These are phyloP conservation scores for Debaryomyces tyrocola DNA, from an alignment of 805 yeast genomes.

Conservation along the genomic window DNA sequence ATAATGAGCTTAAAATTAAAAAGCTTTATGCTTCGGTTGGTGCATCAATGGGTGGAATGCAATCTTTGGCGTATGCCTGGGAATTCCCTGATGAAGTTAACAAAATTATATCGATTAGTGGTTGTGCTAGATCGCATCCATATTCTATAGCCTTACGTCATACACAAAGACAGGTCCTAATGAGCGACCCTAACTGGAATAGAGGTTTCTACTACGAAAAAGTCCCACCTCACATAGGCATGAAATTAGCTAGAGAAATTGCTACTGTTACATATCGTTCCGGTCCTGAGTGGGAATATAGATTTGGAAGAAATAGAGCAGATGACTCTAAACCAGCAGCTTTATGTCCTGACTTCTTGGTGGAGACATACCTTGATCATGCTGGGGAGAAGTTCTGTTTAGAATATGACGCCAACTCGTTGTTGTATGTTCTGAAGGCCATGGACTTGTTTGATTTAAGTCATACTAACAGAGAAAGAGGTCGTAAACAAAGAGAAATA, in stretches of 20 bases:
- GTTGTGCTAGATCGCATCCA: constrained; percentile 93
- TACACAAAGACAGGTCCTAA: constrained; percentile 87
- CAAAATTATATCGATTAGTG: constrained; percentile 77
- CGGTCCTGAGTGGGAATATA: constrained; percentile 95
- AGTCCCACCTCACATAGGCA: constrained; percentile 90
- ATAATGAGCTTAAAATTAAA: constrained; percentile 57
- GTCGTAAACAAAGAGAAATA: constrained; percentile 39
- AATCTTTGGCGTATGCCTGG: constrained; percentile 80
- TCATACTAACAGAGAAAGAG: constrained; percentile 41
- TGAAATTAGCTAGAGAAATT: constrained; percentile 91
- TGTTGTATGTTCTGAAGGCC: constrained; percentile 84
- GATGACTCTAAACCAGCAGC: constrained; percentile 81
- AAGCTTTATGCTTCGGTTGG: constrained; percentile 82
- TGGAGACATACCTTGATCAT: constrained; percentile 91
- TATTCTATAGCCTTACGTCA: constrained; percentile 91
- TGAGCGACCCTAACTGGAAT: constrained; percentile 95
- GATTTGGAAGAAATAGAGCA: constrained; percentile 87
- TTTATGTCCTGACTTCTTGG: constrained; percentile 87
- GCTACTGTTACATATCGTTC: constrained; percentile 93
- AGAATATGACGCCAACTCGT: constrained; percentile 88
- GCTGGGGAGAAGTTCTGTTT: constrained; percentile 92
- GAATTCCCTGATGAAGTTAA: constrained; percentile 79
- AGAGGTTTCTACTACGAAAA: constrained; percentile 80
- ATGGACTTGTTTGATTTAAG: constrained; percentile 93
- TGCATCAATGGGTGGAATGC: constrained; percentile 99